Base-by-base conservation (phyloP, 495 filamentous ascomycete genomes). In the Bacidia rubella region DNA sequence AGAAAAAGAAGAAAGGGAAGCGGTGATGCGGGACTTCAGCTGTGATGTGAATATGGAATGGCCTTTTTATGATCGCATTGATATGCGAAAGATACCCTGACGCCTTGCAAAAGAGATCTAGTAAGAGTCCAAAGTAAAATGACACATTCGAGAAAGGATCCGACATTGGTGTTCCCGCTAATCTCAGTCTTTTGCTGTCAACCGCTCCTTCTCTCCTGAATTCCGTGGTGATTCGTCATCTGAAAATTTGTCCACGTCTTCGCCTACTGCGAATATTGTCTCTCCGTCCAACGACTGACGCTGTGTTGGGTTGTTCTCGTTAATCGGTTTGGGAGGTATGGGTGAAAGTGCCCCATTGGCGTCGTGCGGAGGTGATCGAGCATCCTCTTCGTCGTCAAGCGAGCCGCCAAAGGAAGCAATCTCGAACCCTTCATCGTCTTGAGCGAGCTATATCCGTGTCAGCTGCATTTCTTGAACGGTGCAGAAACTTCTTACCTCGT, bases 361-460 rank as follows among this genome's bases (percentile, higher is more conserved):
- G 47, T 62, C 54, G 52, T 67, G 62, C 48, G 58, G 35, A 29
- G 66, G 70, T 47, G 69, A 69, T 54, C 70, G 66, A 15, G 63
- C 68, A 41, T 75, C 71, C 59, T 78, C 78, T 55, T 84, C 78
- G 20, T 47, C 44, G 57, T 96, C 90, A 42, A 89, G 75, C 0
- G 77, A 82, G 63, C 87, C 86, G 24, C 86, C 87, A 46, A 99
- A 85, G 35, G 88, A 90, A 48, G 86, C 85, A 59, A 99, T 95
- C 65, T 99, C 93, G 60, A 99, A 97, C 11, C 88, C 92, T 62
- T 97, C 93, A 59, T 99, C 92, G 66, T 99, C 90, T 77, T 96
- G 92, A 5, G 93, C 92, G 62, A 99, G 81, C 80, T 84, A 48
- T 39, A 11, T 19, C 23, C 5, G 2, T 26, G 59, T 73, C 25